Base-by-base conservation (phyloP, 176 grass and related monocot species). In the Panicum miliaceum region DNA sequence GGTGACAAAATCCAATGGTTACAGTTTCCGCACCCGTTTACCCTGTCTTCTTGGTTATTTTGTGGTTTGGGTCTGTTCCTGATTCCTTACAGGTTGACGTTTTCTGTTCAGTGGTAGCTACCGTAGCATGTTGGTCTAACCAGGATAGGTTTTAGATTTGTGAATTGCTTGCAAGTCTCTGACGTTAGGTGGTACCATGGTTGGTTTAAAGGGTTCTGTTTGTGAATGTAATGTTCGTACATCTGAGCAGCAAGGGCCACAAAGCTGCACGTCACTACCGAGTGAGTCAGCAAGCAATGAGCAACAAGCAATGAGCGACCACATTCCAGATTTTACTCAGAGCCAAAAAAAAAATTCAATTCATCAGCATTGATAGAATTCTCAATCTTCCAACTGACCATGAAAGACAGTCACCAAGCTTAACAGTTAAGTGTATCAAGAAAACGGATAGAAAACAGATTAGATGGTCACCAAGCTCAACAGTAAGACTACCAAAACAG, bases 331-430 rank as follows among this genome's bases (percentile, higher is more conserved):
- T 32, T 32, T 32, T 42, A 42, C 41, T 42, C 41, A 7, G 1
- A 42, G 1, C 7, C 12, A 48, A 48, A 3, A 14, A 47, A 47
- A 3, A 13, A 12, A 12, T 1, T 12, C 9, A 12, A 3, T 37
- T 72, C 34, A 4, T 69, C 35, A 69, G 18, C 27, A 38, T 53
- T 40, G 32, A 67, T 54, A 68, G 12, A 56, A 69, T 38, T 62
- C 11, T 12, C 22, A 0, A 8, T 26, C 46, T 57, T 41, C 22
- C 58, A 4, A 42, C 47, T 19, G 13, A 40, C 8, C 29, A 52
- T 25, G 22, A 12, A 81, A 81, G 13, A 29, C 32, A 16, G 46
- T 81, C 78, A 81, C 26, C 63, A 67, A 8, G 35, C 46, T 61
- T 38, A 23, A 29, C 69, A 50, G 47, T 29, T 4, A 73, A 29